Evolutionary conservation across 2,329 filamentous ascomycete genomes (phyloP).

Genomic region (Pestalotiopsis sp.): DNA sequence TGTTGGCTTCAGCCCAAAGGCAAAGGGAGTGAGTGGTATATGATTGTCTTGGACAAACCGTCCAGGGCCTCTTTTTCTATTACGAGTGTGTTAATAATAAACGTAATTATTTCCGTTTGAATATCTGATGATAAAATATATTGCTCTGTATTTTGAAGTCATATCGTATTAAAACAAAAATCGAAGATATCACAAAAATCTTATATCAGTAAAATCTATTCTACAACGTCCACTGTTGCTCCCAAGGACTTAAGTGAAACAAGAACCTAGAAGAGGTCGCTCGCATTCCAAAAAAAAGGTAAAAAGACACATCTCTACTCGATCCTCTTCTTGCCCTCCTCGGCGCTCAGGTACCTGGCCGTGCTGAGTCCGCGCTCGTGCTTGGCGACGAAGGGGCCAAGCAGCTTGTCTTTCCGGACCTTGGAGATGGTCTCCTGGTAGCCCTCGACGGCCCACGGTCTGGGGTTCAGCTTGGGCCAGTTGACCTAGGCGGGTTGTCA

Average conservation of each 20-base stretch:
- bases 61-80: too few species aligned
- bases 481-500: conserved; percentile 70
- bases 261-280: background rate
- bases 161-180: background rate
- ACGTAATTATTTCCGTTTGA: too few species aligned
- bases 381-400: conserved; percentile 73
- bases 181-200: background rate
- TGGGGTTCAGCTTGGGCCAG: conserved; percentile 95
- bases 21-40: background rate
- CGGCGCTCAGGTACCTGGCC: conserved; percentile 79
- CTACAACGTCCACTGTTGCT: background rate
- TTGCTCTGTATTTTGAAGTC: background rate
- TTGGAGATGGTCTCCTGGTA: conserved; percentile 85
- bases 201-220: background rate
- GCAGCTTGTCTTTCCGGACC: conserved; percentile 78
- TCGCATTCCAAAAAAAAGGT: background rate
- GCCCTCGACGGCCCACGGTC: conserved; percentile 82
- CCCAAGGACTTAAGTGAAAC: background rate
- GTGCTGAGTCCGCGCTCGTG: conserved; percentile 87
- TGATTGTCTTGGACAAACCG: background rate
- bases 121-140: background rate
- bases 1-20: background rate
- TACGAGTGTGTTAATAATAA: too few species aligned
- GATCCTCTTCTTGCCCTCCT: conserved; percentile 98
- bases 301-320: conserved; percentile 56